phyloP scores from a whole-genome alignment of 1,139 yeast genomes.

The Scheffersomyces quercinus region DNA sequence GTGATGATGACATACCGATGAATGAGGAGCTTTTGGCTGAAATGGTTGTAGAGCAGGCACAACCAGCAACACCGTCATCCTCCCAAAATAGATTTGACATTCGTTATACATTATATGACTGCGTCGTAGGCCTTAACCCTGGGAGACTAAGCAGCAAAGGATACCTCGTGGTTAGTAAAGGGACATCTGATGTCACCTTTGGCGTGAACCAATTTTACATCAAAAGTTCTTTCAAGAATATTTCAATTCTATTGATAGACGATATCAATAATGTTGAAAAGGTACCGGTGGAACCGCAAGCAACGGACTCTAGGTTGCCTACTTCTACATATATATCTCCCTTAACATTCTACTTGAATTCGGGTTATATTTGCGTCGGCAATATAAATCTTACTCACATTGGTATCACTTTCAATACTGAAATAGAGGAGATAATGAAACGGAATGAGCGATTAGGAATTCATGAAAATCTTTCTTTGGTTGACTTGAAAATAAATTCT shows the following conservation, averaged over 20 bases:
- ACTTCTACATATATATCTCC: slow-evolving; percentile 11
- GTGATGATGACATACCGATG: not conserved
- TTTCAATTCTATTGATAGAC: slow-evolving; percentile 57
- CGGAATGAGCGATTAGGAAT: slow-evolving; percentile 22
- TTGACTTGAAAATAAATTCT: slow-evolving; percentile 49
- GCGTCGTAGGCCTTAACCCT: slow-evolving; percentile 60
- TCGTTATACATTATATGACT: slow-evolving; percentile 50
- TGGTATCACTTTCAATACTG: slow-evolving; percentile 38
- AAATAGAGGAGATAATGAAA: slow-evolving; percentile 20
- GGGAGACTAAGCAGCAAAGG: slow-evolving; percentile 56
- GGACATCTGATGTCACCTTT: slow-evolving; percentile 49
- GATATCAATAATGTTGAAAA: slow-evolving; percentile 39
- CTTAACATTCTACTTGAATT: slow-evolving; percentile 11
- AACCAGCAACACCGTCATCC: not conserved
- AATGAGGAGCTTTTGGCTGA: not conserved
- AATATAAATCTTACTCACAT: slow-evolving; percentile 41
- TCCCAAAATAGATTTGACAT: slow-evolving; percentile 27
- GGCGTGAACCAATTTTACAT: slow-evolving; percentile 32
- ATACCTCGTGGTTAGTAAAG: slow-evolving; percentile 50
- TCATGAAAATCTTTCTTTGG: slow-evolving; percentile 22
- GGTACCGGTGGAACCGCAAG: slow-evolving; percentile 15
- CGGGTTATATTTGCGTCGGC: slow-evolving; percentile 52
- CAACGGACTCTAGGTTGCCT: slow-evolving; percentile 7
- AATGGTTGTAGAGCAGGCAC: slow-evolving; percentile 1
- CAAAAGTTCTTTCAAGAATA: slow-evolving; percentile 47